phyloP scores from a whole-genome alignment of 2,329 filamentous ascomycete genomes.

The Alternaria tenuissima region DNA sequence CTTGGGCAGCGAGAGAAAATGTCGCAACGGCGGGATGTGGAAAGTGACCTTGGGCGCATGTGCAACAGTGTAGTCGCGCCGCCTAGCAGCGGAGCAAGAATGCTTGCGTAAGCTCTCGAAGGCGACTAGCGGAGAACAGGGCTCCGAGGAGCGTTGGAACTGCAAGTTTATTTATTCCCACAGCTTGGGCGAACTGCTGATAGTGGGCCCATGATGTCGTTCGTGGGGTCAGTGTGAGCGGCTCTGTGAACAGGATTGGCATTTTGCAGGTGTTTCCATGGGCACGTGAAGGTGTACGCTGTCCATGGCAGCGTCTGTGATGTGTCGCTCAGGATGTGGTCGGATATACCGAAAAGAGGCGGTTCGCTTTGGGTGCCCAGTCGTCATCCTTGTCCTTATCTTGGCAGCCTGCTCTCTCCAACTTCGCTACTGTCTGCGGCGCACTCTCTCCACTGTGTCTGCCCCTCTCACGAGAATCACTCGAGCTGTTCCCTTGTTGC shows the following conservation, averaged over 20 bases:
- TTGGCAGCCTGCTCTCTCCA: slow-evolving; percentile 20
- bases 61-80: not conserved
- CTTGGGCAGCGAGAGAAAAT: slow-evolving; percentile 13
- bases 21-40: slow-evolving; percentile 3
- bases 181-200: slow-evolving; percentile 7
- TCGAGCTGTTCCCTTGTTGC: not conserved
- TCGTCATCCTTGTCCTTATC: slow-evolving; percentile 20
- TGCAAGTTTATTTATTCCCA: not conserved
- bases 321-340: slow-evolving; percentile 2
- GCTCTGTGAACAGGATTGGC: slow-evolving; percentile 6
- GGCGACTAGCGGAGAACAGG: not conserved
- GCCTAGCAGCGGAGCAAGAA: not conserved
- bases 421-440: slow-evolving; percentile 15
- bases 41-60: slow-evolving; percentile 2
- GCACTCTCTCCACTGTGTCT: slow-evolving; percentile 3
- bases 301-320: not conserved
- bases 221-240: slow-evolving; percentile 11
- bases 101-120: slow-evolving; percentile 2
- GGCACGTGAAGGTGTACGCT: not conserved
- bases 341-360: not conserved
- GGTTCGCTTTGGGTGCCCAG: slow-evolving; percentile 14
- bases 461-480: slow-evolving; percentile 2
- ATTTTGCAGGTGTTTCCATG: not conserved
- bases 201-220: slow-evolving; percentile 19
- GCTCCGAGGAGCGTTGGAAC: slow-evolving; percentile 4